Base-by-base conservation (phyloP, 2,329 filamentous ascomycete genomes). In the Talaromyces amestolkiae region DNA sequence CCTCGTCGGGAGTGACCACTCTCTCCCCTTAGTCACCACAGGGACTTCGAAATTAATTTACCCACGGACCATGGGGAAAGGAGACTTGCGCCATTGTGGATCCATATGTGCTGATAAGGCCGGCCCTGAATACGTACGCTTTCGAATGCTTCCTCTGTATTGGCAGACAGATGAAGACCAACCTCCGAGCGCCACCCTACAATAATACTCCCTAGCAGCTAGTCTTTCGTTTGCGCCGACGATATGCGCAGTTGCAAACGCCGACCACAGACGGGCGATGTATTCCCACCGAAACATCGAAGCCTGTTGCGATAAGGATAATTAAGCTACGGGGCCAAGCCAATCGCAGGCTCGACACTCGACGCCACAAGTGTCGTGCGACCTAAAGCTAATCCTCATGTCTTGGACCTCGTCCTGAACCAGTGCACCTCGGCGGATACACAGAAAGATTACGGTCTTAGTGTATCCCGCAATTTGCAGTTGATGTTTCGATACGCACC, bases 51-150 rank as follows among this genome's bases (percentile, higher is more conserved):
- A 47, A 47, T 47, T 49, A 22, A 47, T 22, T 47, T 3, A 27
- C 22, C 45, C 22, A 49, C 22, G 10, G 8, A 49, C 45, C 22
- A 3, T 51, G 51, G 49, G 33, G 27, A 54, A 54, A 5, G n/a
- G 51, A 56, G 31, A 37, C 13, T 17, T 4, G 45, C 59, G 59
- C 59, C 33, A 62, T 62, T 54, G 59, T 43, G 59, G 59, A 31
- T 17, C 24, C 47, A 19, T 11, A 31, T 62, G 45, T 53, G n/a
- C 43, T 62, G 59, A 53, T 53, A 53, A 53, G 51, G 27, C 49
- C 22, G 2, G 8, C 24, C 24, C 27, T n/a, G 45, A 24, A 10
- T 24, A 49, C 45, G 22, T 49, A 15, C 27, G 3, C 27, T 7
- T 31, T 31, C 27, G 4, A 7, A 31, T 31, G 27, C 27, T 31